Evolutionary conservation across 106 monocot genomes (phyloP), one percentile per base, ranked within the genome.

Genomic region (Dendrobium nobile): DNA sequence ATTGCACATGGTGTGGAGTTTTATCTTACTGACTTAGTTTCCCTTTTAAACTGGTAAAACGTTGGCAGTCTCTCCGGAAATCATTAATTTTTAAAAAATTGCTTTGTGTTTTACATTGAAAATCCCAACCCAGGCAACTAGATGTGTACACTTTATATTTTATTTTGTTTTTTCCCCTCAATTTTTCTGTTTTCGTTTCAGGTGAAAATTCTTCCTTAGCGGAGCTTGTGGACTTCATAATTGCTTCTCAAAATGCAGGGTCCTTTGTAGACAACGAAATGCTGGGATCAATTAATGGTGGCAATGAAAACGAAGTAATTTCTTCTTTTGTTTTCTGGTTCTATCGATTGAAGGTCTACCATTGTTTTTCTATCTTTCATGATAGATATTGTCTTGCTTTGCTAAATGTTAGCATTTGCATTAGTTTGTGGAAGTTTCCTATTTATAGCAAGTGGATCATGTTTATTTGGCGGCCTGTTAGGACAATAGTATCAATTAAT

Each of bases 181-280:
- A 43, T 20, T 44, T 43, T 70, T 33, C 20, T 72, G 72, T 33
- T 55, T 75, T 73, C 20, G 40, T 80, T 87, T 77, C 85, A 92
- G 92, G 92, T 77, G 85, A 75, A 76, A 82, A 58, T 81, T 79
- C 89, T 77, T 28, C 74, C 68, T 51, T 92, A 24, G 58, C 65
- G 54, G 87, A 92, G 82, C 83, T 92, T 70, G 82, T 87, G 42
- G 92, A 92, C 68, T 85, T 78, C 85, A 89, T 92, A 67, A 54
- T 89, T 82, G 80, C 79, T 78, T 48, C 77, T 80, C 92, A 92
- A 78, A 55, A 75, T 58, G 64, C 54, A 72, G 78, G 45, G 31
- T 78, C 8, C 37, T 75, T 54, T 73, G 82, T 55, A 77, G 77
- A 75, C 51, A 75, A 81, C 41, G 85, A 77, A 67, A 78, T 54